Evolutionary conservation across 2,329 filamentous ascomycete species (phyloP).

Genomic region (Aspergillus sp.): DNA sequence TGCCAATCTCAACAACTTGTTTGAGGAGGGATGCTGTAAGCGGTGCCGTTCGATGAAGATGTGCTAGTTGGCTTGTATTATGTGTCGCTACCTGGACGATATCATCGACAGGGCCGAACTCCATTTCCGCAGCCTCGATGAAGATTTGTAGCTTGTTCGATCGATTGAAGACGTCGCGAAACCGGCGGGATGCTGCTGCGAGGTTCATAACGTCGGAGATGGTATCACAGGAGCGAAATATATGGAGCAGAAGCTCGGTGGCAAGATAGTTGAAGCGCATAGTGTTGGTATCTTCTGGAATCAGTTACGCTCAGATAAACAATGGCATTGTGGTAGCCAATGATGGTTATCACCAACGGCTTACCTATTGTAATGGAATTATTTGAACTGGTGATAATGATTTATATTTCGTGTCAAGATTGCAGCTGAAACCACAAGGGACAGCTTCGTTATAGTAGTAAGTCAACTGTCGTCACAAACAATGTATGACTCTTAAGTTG

Average conservation of each 20-base stretch:
- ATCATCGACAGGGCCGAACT: slow-evolving; percentile 60
- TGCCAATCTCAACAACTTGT: slow-evolving; percentile 55
- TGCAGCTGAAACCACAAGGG: not conserved
- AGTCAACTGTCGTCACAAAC: slow-evolving; percentile 21
- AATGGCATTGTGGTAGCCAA: not conserved
- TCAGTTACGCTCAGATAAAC: not conserved
- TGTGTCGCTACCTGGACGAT: slow-evolving; percentile 61
- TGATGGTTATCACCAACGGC: not conserved
- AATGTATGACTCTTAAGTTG: slow-evolving; percentile 23
- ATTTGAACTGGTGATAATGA: not conserved
- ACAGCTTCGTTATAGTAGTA: slow-evolving; percentile 15
- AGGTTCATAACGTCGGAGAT: slow-evolving; percentile 56
- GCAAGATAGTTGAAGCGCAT: slow-evolving; percentile 59
- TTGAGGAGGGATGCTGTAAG: slow-evolving; percentile 56
- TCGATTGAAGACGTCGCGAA: slow-evolving; percentile 52
- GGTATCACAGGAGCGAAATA: slow-evolving; percentile 55
- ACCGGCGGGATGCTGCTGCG: slow-evolving; percentile 55
- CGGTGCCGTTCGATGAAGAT: slow-evolving; percentile 52
- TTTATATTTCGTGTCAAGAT: not conserved
- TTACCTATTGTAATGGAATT: not conserved
- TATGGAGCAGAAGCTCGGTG: slow-evolving; percentile 58
- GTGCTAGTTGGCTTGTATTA: slow-evolving; percentile 59
- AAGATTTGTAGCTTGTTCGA: slow-evolving; percentile 58
- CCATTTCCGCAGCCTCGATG: slow-evolving; percentile 51
- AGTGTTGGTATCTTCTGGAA: slow-evolving; percentile 9